Evolutionary conservation across 768 basidiomycete genomes (phyloP), one percentile per base, ranked within the genome.

Genomic region (Russula emetica): DNA sequence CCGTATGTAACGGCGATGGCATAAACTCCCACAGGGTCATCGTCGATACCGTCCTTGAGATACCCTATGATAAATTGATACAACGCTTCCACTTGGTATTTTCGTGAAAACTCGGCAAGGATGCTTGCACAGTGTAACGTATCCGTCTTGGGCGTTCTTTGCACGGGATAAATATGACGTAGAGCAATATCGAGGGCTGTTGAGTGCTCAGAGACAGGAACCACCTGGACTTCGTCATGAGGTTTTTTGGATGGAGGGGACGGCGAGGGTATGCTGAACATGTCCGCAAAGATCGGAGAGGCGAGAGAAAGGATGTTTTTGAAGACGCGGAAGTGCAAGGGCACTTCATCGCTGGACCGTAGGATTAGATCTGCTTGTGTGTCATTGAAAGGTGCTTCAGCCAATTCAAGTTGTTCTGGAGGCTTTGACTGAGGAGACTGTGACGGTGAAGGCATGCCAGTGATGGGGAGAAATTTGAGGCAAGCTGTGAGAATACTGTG

Each of bases 21-120:
- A 42, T 62, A 66, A 47, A 62, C 67, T n/a, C 60, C 64, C 13
- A 58, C 60, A 10, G 65, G 64, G 40, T 68, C 64, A 7, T 5
- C 8, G 16, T 66, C 53, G 24, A 60, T 26, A 10, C 18, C 16
- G n/a, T 49, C 52, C 9, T 5, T 40, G 40, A 68, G 64, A 34
- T 28, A 56, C 2, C 13, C 26, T 5, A 6, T 50, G 16, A 55
- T 42, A 0, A 34, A 14, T 34, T 24, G 7, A 16, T 32, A n/a
- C 24, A 66, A 26, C 28, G 26, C 50, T 1, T 58, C 34, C 20
- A 68, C 54, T 18, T 53, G 60, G 45, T 68, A 68, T 55, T 68
- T 66, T 45, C 52, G 56, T 2, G 60, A 36, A 34, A 63, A 66
- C 26, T 66, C 53, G 3, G 58, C 40, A 22, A 68, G 57, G 47